phyloP scores from a whole-genome alignment of 805 yeast species.

The Spathaspora arborariae region DNA sequence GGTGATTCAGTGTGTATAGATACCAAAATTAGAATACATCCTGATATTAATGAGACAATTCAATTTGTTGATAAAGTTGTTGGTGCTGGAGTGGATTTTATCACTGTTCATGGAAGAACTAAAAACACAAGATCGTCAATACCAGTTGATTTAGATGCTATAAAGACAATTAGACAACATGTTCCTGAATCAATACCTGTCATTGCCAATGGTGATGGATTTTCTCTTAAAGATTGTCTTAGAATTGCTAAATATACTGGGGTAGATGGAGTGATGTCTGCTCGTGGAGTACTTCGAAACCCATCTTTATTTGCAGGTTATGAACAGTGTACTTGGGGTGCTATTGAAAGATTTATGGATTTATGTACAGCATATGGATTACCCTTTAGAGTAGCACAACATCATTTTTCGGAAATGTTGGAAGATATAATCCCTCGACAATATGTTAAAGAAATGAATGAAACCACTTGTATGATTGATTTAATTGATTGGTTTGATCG shows the following conservation, averaged over 20 bases:
- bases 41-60: conserved; percentile 67
- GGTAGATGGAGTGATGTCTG: conserved; percentile 94
- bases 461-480: conserved; percentile 51
- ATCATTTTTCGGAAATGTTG: conserved; percentile 86
- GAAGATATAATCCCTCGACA: conserved; percentile 42
- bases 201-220: conserved; percentile 98
- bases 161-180: conserved; percentile 56
- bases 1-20: conserved; percentile 76
- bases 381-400: conserved; percentile 81
- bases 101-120: conserved; percentile 92
- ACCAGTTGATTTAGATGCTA: conserved; percentile 83
- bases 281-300: conserved; percentile 78
- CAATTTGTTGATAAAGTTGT: conserved; percentile 71
- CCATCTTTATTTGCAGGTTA: conserved; percentile 85
- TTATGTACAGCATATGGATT: conserved; percentile 75
- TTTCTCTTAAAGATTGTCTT: conserved; percentile 58
- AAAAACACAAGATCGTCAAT: conserved; percentile 78
- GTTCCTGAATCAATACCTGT: conserved; percentile 57
- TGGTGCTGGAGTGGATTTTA: conserved; percentile 85
- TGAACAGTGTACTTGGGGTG: conserved; percentile 81
- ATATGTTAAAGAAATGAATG: conserved; percentile 55
- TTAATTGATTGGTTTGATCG: conserved; percentile 81
- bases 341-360: conserved; percentile 80
- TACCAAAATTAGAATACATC: conserved; percentile 87
- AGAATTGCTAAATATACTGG: conserved; percentile 63